phyloP scores from a whole-genome alignment of 2,329 filamentous ascomycete genomes.

The Talaromyces sp. region DNA sequence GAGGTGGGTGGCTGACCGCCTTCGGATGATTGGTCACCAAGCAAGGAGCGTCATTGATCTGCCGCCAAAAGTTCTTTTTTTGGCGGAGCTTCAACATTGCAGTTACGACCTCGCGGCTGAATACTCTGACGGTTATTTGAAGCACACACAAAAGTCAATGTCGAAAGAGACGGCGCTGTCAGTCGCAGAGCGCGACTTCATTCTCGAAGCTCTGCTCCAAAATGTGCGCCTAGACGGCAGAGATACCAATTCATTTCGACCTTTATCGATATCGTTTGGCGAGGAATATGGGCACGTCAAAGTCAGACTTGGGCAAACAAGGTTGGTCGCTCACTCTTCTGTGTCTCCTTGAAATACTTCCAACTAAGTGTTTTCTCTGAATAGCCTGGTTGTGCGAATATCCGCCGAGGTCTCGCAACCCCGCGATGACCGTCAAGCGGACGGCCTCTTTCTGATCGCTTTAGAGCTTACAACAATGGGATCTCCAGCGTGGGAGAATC shows the following conservation, averaged over 20 bases:
- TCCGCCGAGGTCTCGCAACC: conserved; percentile 85
- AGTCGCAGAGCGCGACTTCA: conserved; percentile 79
- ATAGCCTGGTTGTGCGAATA: conserved; percentile 74
- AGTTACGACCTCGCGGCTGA: neutral
- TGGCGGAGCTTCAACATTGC: neutral
- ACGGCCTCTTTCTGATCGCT: conserved; percentile 88
- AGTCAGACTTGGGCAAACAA: conserved; percentile 83
- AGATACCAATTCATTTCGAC: conserved; percentile 71
- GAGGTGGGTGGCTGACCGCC: conserved; percentile 19
- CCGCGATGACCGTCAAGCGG: conserved; percentile 82
- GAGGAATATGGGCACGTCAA: conserved; percentile 89
- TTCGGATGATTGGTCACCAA: conserved; percentile 26
- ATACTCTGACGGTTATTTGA: neutral
- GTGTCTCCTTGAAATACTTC: conserved; percentile 14
- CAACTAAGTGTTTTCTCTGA: conserved; percentile 16
- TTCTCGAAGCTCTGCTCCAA: conserved; percentile 75
- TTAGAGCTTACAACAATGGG: conserved; percentile 91
- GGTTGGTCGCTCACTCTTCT: conserved; percentile 46
- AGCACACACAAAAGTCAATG: conserved; percentile 50
- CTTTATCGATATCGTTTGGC: conserved; percentile 73
- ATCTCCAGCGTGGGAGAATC: conserved; percentile 82
- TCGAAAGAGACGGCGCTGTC: conserved; percentile 90
- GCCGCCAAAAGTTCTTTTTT: conserved; percentile 11
- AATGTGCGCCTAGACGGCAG: conserved; percentile 81
- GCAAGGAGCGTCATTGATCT: conserved; percentile 1